Evolutionary conservation across 2,329 filamentous ascomycete species (phyloP), one percentile per base, ranked within the genome.

Genomic region (Fusarium continuum): DNA sequence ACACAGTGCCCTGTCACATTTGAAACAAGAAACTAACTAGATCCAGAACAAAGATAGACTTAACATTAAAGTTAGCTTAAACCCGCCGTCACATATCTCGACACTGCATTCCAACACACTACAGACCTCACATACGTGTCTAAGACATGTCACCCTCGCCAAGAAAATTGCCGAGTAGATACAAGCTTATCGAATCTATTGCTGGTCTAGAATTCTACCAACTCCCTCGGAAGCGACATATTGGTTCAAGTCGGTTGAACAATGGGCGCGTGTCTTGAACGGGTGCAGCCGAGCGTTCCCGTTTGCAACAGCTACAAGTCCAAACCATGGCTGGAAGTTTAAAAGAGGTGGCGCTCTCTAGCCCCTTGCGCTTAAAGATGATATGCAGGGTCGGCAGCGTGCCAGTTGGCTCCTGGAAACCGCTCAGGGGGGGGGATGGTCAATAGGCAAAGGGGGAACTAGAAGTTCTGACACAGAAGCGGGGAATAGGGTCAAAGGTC

Each of bases 51-150:
- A 32, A 10, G 20, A 34, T 34, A 50, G 38, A 20, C n/a, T 46
- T 20, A 28, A 5, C 3, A 19, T 28, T 44, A 55, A 44, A 36
- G 39, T 49, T 46, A 11, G 13, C 26, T 26, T 22, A 16, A 44
- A 16, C 20, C 20, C 6, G 16, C 23, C 9, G 25, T 64, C 61
- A 64, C 61, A 64, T 64, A 64, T 47, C 23, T 44, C 10, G 5
- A 11, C 11, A 14, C 4, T 23, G 3, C 60, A 64, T 64, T 64
- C 60, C 60, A 61, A 16, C 28, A 11, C 13, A 3, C 6, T 14
- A 10, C 34, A 35, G 17, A 19, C 10, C 8, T 20, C 14, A 22
- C 8, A n/a, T n/a, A 5, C 6, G 13, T 13, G 29, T 23, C 8
- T 39, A 13, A 50, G 39, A 61, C 47, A 60, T 13, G 7, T 9